phyloP scores from a whole-genome alignment of 176 grass and related monocot species.

The Zoysia pacifica region DNA sequence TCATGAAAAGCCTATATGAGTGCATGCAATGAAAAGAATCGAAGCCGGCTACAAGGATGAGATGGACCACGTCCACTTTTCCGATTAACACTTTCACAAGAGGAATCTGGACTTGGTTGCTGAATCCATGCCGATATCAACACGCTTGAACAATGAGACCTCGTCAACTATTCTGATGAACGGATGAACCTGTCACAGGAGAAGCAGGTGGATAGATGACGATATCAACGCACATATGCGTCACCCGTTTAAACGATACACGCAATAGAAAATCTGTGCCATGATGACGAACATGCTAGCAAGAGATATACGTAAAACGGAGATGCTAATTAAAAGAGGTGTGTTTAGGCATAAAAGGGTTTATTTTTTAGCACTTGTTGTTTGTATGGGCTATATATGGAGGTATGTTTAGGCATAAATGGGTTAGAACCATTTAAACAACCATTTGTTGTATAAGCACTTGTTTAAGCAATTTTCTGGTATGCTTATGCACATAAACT shows the following conservation, averaged over 20 bases:
- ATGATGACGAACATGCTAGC: too few species aligned
- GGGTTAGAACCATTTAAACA: too few species aligned
- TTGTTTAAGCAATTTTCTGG: background rate
- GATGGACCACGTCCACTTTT: background rate
- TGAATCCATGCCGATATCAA: background rate
- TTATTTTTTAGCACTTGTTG: too few species aligned
- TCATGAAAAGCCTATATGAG: background rate
- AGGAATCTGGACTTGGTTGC: background rate
- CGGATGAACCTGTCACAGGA: background rate
- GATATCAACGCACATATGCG: background rate
- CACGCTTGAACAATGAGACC: background rate
- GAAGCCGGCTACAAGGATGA: background rate
- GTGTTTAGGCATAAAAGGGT: too few species aligned
- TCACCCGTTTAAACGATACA: background rate
- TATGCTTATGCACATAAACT: background rate
- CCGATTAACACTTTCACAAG: background rate
- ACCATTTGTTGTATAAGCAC: too few species aligned
- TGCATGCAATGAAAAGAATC: background rate
- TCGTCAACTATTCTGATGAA: background rate
- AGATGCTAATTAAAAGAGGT: too few species aligned
- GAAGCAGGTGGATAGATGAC: background rate
- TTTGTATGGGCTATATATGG: too few species aligned
- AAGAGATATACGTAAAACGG: too few species aligned
- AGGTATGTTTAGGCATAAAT: too few species aligned
- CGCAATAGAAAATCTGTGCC: background rate